Percentiles rank a stretch among this genome's conserved stretches.
These are phyloP conservation scores for Penicillium fimorum DNA, from an alignment of 495 filamentous ascomycete genomes.

Conservation along the genomic window DNA sequence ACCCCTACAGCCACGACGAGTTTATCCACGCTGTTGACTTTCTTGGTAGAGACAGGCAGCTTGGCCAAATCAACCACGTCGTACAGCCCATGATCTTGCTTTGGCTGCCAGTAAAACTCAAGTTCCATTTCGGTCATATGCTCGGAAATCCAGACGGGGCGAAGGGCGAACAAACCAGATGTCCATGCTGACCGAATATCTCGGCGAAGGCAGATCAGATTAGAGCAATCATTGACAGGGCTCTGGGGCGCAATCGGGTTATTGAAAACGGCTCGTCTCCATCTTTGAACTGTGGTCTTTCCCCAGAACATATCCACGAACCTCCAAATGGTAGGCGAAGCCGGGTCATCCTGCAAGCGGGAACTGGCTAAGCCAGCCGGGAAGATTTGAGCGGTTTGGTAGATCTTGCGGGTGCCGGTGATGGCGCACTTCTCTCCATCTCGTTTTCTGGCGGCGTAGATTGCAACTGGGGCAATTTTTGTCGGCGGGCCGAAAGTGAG, in stretches of 20 bases:
- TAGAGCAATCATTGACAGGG: slow-evolving; percentile 3
- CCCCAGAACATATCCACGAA: slow-evolving; percentile 14
- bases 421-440: slow-evolving; percentile 15
- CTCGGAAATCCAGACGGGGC: slow-evolving; percentile 3
- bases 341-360: background rate
- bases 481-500: background rate
- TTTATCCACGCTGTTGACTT: slow-evolving; percentile 1
- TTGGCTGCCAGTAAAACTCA: slow-evolving; percentile 20
- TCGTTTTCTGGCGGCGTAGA: slow-evolving; percentile 8
- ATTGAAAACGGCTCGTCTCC: slow-evolving; percentile 9
- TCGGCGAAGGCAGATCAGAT: slow-evolving; percentile 18
- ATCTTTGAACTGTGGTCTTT: background rate
- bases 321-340: background rate
- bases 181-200: slow-evolving; percentile 11
- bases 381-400: slow-evolving; percentile 6
- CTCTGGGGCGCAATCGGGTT: background rate
- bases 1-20: slow-evolving; percentile 2
- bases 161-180: slow-evolving; percentile 11
- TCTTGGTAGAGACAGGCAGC: background rate
- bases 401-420: slow-evolving; percentile 9
- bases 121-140: slow-evolving; percentile 11
- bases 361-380: background rate
- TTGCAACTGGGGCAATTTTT: background rate
- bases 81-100: background rate
- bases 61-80: slow-evolving; percentile 10